A percentile compares a stretch with the other conserved stretches of the same genome.
Conservation (phyloP, 257 asterid species). For the Solanum corneliomulleri region DNA sequence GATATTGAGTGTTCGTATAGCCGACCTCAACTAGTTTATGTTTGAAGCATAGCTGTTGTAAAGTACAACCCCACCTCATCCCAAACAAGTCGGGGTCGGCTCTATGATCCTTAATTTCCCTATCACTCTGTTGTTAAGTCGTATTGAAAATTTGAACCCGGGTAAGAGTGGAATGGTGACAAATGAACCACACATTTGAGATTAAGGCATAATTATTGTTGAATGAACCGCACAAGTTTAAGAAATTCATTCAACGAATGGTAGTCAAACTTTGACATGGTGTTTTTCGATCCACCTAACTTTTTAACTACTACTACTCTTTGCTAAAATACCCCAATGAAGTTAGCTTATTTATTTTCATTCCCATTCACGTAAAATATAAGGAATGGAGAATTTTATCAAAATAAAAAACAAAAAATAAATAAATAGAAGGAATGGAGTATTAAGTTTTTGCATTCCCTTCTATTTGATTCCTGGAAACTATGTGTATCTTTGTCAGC, state of each 20-base stretch:
- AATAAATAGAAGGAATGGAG: too few relatives aligned
- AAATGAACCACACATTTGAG: too few relatives aligned
- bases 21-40: background rate
- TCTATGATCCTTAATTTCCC: background rate
- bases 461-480: background rate
- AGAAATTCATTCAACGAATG: background rate
- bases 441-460: too few relatives aligned
- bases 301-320: background rate
- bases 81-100: background rate
- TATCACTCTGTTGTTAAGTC: too few relatives aligned
- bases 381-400: background rate
- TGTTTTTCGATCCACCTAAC: background rate
- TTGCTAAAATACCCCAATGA: background rate
- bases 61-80: background rate
- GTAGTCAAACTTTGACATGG: background rate
- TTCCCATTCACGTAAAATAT: background rate
- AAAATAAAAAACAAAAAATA: too few relatives aligned
- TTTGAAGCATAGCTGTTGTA: background rate
- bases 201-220: too few relatives aligned
- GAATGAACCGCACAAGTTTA: background rate
- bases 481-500: background rate
- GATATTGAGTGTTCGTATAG: background rate
- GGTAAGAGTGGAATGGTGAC: too few relatives aligned
- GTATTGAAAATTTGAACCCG: too few relatives aligned
- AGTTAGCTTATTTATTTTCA: background rate